Conservation (phyloP, 257 asterid species). For the Linaria vulgaris region DNA sequence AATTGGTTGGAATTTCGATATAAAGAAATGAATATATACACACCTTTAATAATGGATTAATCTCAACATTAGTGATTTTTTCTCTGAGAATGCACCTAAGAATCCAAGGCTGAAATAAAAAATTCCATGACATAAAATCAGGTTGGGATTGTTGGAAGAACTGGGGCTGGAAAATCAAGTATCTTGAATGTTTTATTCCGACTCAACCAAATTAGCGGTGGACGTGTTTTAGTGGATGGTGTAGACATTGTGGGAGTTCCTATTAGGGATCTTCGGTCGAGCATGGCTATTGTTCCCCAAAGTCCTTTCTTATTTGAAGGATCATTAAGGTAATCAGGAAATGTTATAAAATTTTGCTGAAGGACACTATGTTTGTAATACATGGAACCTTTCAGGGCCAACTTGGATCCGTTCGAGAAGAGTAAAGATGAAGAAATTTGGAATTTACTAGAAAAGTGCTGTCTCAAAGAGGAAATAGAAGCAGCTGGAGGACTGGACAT, state of each 20-base stretch:
- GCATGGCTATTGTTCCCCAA: conserved; percentile 83
- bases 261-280: conserved; percentile 74
- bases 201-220: conserved; percentile 66
- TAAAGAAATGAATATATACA: too few species aligned
- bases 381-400: conserved; percentile 71
- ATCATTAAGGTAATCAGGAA: conserved; percentile 61
- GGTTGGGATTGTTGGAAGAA: conserved; percentile 96
- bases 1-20: too few species aligned
- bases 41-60: too few species aligned
- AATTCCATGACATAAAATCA: conserved; percentile 24
- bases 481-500: conserved; percentile 78
- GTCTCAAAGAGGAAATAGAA: conserved; percentile 79
- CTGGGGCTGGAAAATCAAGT: conserved; percentile 98
- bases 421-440: conserved; percentile 59
- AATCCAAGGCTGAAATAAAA: background rate
- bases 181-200: conserved; percentile 80
- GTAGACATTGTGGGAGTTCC: conserved; percentile 52
- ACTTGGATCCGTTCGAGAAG: conserved; percentile 65
- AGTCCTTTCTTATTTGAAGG: conserved; percentile 91
- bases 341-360: too few species aligned
- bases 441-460: conserved; percentile 69
- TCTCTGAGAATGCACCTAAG: background rate
- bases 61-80: too few species aligned
- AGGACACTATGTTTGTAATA: too few species aligned
- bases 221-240: conserved; percentile 62